A percentile compares a stretch with the other conserved stretches of the same genome.
Conservation (phyloP, 495 filamentous ascomycete species). For the Hypoxylon perforatum region DNA sequence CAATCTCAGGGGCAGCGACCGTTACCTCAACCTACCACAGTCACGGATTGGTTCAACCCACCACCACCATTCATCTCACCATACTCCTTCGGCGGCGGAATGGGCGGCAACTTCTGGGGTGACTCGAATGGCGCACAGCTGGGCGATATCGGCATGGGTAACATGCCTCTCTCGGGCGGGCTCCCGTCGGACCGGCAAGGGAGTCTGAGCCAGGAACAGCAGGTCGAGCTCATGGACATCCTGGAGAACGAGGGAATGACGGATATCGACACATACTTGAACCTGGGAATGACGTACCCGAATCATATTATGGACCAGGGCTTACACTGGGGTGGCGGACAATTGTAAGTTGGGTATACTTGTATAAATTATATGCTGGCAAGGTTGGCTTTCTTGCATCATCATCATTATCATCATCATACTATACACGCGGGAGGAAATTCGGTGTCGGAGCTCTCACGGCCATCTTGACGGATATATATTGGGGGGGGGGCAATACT, state of each 20-base stretch:
- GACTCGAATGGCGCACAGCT: slow-evolving; percentile 51
- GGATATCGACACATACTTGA: slow-evolving; percentile 71
- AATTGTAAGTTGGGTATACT: neutral
- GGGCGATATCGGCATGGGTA: slow-evolving; percentile 42
- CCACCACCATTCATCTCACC: slow-evolving; percentile 65
- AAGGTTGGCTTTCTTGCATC: slow-evolving; percentile 6
- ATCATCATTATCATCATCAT: neutral
- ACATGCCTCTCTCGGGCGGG: slow-evolving; percentile 41
- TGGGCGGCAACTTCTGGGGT: slow-evolving; percentile 58
- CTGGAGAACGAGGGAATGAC: slow-evolving; percentile 72
- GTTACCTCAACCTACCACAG: slow-evolving; percentile 47
- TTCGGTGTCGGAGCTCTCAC: slow-evolving; percentile 19
- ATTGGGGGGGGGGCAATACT: slow-evolving; percentile 25
- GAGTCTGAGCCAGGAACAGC: slow-evolving; percentile 76
- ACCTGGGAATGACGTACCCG: slow-evolving; percentile 45
- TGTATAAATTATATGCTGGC: neutral
- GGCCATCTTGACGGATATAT: slow-evolving; percentile 20
- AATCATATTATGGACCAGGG: slow-evolving; percentile 32
- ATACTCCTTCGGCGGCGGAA: slow-evolving; percentile 55
- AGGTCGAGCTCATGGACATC: slow-evolving; percentile 74
- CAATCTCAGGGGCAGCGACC: slow-evolving; percentile 51
- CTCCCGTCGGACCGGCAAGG: slow-evolving; percentile 62
- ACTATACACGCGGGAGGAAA: slow-evolving; percentile 1
- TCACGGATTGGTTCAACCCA: slow-evolving; percentile 57
- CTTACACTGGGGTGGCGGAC: slow-evolving; percentile 38